Base-by-base conservation (phyloP, 2,329 filamentous ascomycete species). In the Hymenoscyphus fraxineus region DNA sequence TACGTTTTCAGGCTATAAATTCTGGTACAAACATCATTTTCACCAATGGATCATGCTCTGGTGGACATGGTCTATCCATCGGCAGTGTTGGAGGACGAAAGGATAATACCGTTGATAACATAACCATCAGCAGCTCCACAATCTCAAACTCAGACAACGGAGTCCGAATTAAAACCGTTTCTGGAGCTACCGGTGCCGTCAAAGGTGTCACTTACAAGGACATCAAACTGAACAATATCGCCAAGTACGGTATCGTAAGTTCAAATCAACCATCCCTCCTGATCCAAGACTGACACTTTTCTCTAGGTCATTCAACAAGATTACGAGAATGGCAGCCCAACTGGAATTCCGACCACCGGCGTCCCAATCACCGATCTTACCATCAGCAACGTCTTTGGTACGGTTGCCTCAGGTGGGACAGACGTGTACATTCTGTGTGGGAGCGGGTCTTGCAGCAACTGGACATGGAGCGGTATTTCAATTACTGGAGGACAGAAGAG, bases 111-210 rank as follows among this genome's bases (percentile, higher is more conserved):
- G 63, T 65, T 22, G n/a, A 38, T 15, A 59, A 16, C 13, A 47
- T 65, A 10, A 59, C 59, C 3, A 65, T 65, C 60, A 47, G 38
- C 13, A 47, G 41, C 32, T 59, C 38, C 56, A 59, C 22, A 10
- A 44, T 65, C 56, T 58, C 54, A 19, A 39, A 68, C 60, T 68
- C 68, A 22, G 60, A 60, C n/a, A 67, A 68, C 76, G 47, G 77
- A 76, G 64, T 85, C 60, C 83, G 84, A 64, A 80, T 87, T 75
- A 88, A 87, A 78, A 83, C 82, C 16, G 78, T 81, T 38, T 79
- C 75, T 59, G 80, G 76, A 62, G 79, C 79, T 2, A 85, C 81
- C 0, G 85, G 84, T 56, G 75, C 76, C 15, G 82, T 87, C 65
- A 76, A 73, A 40, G 79, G 78, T 63, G 77, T 86, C 44, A 84